phyloP scores from a whole-genome alignment of 73 alveolate genomes.

The Paraurostyla sp. region DNA sequence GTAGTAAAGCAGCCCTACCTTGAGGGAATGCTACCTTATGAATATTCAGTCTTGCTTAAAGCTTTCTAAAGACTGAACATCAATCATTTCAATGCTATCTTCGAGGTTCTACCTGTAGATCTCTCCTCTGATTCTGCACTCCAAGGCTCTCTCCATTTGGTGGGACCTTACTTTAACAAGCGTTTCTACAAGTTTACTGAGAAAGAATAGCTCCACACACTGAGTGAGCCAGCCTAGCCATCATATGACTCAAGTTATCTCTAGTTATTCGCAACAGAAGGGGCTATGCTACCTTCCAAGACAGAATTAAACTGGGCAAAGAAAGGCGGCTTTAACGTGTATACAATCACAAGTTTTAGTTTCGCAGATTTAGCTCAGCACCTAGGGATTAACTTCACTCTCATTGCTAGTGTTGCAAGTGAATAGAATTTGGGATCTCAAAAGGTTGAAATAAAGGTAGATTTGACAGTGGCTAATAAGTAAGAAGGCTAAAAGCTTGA shows the following conservation, averaged over 20 bases:
- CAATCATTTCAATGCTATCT: neutral
- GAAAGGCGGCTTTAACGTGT: neutral
- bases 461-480: neutral
- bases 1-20: conserved; percentile 26
- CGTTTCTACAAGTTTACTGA: conserved; percentile 56
- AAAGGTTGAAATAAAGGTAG: too few species aligned
- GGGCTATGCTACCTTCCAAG: neutral
- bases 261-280: conserved; percentile 18
- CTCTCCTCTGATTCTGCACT: neutral
- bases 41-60: neutral
- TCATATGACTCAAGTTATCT: neutral
- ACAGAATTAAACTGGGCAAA: conserved; percentile 24
- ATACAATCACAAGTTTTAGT: conserved; percentile 44
- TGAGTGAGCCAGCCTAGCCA: neutral
- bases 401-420: neutral
- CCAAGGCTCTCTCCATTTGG: neutral
- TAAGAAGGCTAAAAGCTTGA: too few species aligned
- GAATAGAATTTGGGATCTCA: neutral
- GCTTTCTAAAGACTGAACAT: neutral
- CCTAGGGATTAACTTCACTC: neutral
- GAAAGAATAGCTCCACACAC: neutral
- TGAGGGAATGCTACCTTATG: conserved; percentile 56
- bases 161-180: conserved; percentile 37
- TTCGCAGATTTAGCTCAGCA: conserved; percentile 9
- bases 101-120: neutral